Evolutionary conservation across 2,329 filamentous ascomycete species (phyloP).

Genomic region (Torrubiella hemipterigena): DNA sequence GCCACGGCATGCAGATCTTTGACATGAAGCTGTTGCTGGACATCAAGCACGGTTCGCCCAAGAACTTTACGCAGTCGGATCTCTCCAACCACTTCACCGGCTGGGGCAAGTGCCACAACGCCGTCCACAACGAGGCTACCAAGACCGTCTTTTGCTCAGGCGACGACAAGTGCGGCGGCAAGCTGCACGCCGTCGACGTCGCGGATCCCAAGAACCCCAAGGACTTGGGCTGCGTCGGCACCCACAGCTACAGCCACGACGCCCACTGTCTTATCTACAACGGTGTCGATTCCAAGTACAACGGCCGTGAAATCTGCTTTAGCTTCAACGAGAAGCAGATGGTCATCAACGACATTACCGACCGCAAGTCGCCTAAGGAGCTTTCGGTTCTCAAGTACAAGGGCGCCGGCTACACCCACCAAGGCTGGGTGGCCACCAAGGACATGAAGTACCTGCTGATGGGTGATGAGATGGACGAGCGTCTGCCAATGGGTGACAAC

Average conservation of each 20-base stretch:
- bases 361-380: slow-evolving; percentile 30
- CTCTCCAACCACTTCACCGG: slow-evolving; percentile 22
- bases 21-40: slow-evolving; percentile 43
- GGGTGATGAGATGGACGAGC: slow-evolving; percentile 38
- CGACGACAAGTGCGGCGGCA: slow-evolving; percentile 34
- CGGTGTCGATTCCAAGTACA: slow-evolving; percentile 33
- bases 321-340: slow-evolving; percentile 38
- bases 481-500: slow-evolving; percentile 21
- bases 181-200: slow-evolving; percentile 44
- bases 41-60: slow-evolving; percentile 26
- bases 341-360: slow-evolving; percentile 39
- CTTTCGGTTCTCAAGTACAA: slow-evolving; percentile 38
- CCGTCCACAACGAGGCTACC: slow-evolving; percentile 35
- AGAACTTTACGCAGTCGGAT: slow-evolving; percentile 20
- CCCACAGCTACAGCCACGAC: slow-evolving; percentile 41
- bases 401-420: slow-evolving; percentile 37
- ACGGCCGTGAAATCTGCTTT: slow-evolving; percentile 37
- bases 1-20: slow-evolving; percentile 52
- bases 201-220: slow-evolving; percentile 36
- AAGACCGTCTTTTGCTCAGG: slow-evolving; percentile 32
- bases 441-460: slow-evolving; percentile 29
- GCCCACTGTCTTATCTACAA: slow-evolving; percentile 39
- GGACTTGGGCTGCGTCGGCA: slow-evolving; percentile 33
- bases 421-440: slow-evolving; percentile 37
- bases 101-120: slow-evolving; percentile 36